Base-by-base conservation (phyloP, 768 basidiomycete genomes). In the Podaxis sp. region DNA sequence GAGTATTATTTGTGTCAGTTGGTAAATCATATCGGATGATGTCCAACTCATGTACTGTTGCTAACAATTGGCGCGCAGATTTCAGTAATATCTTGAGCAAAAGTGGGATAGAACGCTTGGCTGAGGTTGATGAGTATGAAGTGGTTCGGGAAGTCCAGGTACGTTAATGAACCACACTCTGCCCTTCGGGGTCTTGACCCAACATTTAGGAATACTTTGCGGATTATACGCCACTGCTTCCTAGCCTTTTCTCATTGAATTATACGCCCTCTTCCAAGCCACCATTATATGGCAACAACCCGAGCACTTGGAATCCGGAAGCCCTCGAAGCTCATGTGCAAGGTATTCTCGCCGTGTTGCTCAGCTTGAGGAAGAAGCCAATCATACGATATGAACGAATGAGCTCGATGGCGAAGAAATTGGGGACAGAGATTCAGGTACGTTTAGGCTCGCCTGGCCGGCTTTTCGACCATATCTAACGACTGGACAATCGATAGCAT, bases 1-100 rank as follows among this genome's bases (percentile, higher is more conserved):
- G 95, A 95, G 78, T 99, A 99, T 78, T 99, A 96, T 83, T 79
- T 99, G 73, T 99, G 96, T 99, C 86, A 90, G 96, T 94, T 81
- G 83, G 89, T 91, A 86, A 83, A 80, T 84, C 77, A 76, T 70
- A 66, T 70, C 69, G 70, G 68, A 69, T 75, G 66, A 66, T 71
- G 46, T 60, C 41, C 55, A 50, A 17, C 44, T 58, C 55, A 40
- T n/a, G 60, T 55, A 38, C 26, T 58, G 22, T 38, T 52, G 54
- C 62, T 68, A 33, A 66, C 59, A 50, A 58, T 56, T 37, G 55
- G 52, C 59, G 50, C 54, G 17, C 62, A 99, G 96, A 97, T 76
- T 99, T 99, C 73, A 98, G 95, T 77, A 99, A 95, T 69, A 87
- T 92, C 44, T 75, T 99, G 66, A 93, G 84, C 66, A 99, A 99